Conservation (phyloP, 169 alveolate species). For the Hepatocystis sp. region DNA sequence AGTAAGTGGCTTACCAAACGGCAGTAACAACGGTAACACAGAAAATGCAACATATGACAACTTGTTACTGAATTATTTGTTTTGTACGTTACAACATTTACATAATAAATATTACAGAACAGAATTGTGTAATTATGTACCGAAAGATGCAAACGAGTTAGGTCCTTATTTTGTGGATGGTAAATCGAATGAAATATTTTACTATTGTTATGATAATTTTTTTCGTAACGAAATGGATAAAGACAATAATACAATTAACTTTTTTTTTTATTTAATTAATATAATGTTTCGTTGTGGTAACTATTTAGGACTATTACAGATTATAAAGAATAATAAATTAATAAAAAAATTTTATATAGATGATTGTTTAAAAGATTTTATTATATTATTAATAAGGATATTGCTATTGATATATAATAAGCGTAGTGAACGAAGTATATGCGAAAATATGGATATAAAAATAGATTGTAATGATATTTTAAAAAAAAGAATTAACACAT, state of each 20-base stretch:
- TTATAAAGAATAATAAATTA: conserved; percentile 56
- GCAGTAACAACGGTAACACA: neutral
- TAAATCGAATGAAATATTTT: conserved; percentile 62
- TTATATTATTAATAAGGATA: conserved; percentile 70
- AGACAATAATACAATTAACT: conserved; percentile 66
- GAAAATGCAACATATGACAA: conserved; percentile 31
- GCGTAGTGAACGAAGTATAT: conserved; percentile 29
- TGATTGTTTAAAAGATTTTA: conserved; percentile 38
- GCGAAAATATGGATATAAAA: conserved; percentile 46
- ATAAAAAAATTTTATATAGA: conserved; percentile 41
- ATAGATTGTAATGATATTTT: conserved; percentile 61
- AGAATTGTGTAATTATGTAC: conserved; percentile 66
- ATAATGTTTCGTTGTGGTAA: conserved; percentile 75
- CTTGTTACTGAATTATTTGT: conserved; percentile 43
- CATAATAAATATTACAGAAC: conserved; percentile 74
- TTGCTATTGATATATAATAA: conserved; percentile 52
- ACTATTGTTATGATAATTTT: conserved; percentile 70
- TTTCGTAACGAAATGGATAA: conserved; percentile 73
- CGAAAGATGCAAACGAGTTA: conserved; percentile 58
- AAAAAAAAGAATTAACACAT: conserved; percentile 51
- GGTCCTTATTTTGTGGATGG: conserved; percentile 65
- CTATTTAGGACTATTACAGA: conserved; percentile 71
- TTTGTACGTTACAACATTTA: conserved; percentile 71
- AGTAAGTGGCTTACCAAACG: neutral
- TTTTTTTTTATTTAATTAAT: conserved; percentile 58